phyloP scores from a whole-genome alignment of 768 basidiomycete genomes.

The Mrakia blollopis region DNA sequence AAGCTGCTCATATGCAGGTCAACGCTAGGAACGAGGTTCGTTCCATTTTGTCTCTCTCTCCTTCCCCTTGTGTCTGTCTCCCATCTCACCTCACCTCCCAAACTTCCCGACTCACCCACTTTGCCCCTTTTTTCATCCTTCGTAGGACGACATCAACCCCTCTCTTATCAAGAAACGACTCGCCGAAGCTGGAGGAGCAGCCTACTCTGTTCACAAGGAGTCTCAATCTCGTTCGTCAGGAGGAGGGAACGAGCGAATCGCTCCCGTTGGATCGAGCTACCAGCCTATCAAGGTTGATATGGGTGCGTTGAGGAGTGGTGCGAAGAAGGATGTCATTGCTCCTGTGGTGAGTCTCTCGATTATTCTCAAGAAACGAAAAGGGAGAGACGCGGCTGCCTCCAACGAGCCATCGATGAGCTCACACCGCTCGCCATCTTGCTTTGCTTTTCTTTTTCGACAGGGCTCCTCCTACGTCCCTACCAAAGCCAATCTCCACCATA shows the following conservation, averaged over 20 bases:
- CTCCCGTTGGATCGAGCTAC: conserved; percentile 50
- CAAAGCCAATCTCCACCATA: conserved; percentile 40
- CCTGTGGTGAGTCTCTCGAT: conserved; percentile 5
- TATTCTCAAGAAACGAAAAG: conserved; percentile 10
- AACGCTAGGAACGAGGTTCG: conserved; percentile 78
- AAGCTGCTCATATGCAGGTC: conserved; percentile 79
- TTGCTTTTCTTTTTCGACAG: conserved; percentile 25
- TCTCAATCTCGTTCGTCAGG: conserved; percentile 50
- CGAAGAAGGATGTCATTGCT: conserved; percentile 22
- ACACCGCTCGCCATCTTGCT: background rate
- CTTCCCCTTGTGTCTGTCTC: too few species aligned
- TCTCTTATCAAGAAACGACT: conserved; percentile 75
- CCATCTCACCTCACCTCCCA: background rate
- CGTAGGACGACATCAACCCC: conserved; percentile 79
- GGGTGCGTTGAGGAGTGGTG: conserved; percentile 30
- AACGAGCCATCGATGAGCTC: background rate
- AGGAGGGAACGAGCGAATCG: conserved; percentile 61
- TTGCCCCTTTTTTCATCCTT: conserved; percentile 3
- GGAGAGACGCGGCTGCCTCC: background rate
- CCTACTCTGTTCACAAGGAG: conserved; percentile 79
- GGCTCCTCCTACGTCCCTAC: conserved; percentile 39
- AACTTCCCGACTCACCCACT: background rate
- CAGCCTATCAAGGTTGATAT: conserved; percentile 40
- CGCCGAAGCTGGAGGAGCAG: conserved; percentile 83
- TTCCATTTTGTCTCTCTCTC: background rate